phyloP scores from a whole-genome alignment of 257 asterid genomes.

The Fraxinus cuspidata region DNA sequence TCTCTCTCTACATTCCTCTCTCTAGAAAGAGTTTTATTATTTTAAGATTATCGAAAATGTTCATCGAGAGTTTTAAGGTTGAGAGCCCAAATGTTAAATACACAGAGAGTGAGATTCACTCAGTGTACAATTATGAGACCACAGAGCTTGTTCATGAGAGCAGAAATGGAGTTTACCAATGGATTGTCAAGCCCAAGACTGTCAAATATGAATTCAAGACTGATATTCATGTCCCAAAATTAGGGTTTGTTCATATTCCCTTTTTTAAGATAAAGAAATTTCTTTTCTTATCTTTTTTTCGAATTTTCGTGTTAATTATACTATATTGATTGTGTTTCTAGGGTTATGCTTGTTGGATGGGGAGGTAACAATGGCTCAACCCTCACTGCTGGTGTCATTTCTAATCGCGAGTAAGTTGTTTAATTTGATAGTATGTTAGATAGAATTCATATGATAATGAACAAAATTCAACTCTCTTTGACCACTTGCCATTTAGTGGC shows the following conservation, averaged over 20 bases:
- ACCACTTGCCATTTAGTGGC: neutral
- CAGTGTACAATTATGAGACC: conserved; percentile 78
- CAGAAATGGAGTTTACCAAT: conserved; percentile 70
- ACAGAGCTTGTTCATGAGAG: conserved; percentile 91
- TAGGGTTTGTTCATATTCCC: conserved; percentile 52
- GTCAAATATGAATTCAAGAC: conserved; percentile 87
- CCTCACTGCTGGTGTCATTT: conserved; percentile 88
- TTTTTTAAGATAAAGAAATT: neutral
- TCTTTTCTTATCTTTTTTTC: neutral
- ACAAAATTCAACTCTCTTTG: neutral
- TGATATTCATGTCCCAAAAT: conserved; percentile 75
- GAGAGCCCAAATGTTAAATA: conserved; percentile 92
- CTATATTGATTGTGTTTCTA: conserved; percentile 13
- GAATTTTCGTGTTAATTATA: neutral
- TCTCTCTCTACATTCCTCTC: neutral
- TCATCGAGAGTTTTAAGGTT: conserved; percentile 83
- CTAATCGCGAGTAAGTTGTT: conserved; percentile 80
- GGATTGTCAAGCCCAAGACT: conserved; percentile 91
- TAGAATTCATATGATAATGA: neutral
- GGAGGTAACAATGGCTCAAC: conserved; percentile 98
- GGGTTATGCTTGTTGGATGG: conserved; percentile 99
- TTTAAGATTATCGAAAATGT: conserved; percentile 44
- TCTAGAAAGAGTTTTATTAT: neutral
- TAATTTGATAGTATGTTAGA: neutral
- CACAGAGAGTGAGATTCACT: conserved; percentile 72